Evolutionary conservation across 768 basidiomycete genomes (phyloP).

Genomic region (Russula dissimulans): DNA sequence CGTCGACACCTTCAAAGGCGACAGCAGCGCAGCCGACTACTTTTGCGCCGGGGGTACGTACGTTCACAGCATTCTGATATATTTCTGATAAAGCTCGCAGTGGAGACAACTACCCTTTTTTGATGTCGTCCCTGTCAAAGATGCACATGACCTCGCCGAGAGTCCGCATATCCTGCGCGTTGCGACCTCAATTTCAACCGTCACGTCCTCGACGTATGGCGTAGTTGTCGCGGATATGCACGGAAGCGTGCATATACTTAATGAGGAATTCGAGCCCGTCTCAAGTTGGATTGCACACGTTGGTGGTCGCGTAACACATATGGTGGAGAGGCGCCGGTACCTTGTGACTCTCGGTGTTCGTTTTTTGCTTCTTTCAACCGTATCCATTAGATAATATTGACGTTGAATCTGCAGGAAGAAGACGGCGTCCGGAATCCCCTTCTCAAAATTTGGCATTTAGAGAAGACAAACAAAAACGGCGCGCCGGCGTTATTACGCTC

Average conservation of each 20-base stretch:
- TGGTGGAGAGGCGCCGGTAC: constrained; percentile 72
- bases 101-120: constrained; percentile 92
- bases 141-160: constrained; percentile 64
- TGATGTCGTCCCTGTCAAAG: constrained; percentile 65
- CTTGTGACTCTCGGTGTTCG: constrained; percentile 85
- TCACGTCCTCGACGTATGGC: constrained; percentile 53
- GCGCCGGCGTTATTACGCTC: constrained; percentile 61
- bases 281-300: constrained; percentile 75
- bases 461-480: constrained; percentile 54
- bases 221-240: constrained; percentile 79
- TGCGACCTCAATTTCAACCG: constrained; percentile 64
- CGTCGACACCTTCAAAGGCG: not conserved
- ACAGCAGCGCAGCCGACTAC: constrained; percentile 1
- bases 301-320: constrained; percentile 75
- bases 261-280: constrained; percentile 60
- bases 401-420: constrained; percentile 52
- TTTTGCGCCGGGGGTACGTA: constrained; percentile 12
- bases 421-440: constrained; percentile 54
- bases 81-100: constrained; percentile 30
- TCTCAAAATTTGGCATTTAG: constrained; percentile 86
- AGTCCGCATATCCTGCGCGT: constrained; percentile 70
- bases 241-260: constrained; percentile 70
- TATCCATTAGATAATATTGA: not conserved
- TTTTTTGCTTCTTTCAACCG: constrained; percentile 16
- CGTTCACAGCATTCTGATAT: no score